These are phyloP conservation scores for Smittium culicis DNA, from an alignment of 371 early-diverging fungal genomes.

Conservation along the genomic window DNA sequence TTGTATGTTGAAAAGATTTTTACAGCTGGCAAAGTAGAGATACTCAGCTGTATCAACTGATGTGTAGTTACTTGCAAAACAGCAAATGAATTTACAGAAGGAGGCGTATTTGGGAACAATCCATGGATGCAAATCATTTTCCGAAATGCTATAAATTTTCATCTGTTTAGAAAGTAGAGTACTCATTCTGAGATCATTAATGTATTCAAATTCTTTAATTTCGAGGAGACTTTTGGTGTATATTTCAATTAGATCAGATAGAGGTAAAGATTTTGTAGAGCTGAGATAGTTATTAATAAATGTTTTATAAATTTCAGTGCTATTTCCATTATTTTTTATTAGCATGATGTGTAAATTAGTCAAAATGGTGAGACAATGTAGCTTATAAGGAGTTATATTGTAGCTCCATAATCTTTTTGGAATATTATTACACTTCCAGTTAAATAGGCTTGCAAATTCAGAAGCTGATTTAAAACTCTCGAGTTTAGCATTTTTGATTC, in stretches of 20 bases:
- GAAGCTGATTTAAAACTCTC: not conserved
- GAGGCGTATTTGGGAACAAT: conserved; percentile 1
- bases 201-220: not conserved
- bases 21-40: no score
- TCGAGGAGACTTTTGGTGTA: not conserved
- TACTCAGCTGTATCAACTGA: not conserved
- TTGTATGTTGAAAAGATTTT: no score
- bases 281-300: not conserved
- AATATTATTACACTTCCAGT: not conserved
- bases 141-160: not conserved
- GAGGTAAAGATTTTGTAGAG: not conserved
- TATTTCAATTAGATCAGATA: not conserved
- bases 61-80: not conserved
- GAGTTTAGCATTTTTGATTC: not conserved
- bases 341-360: not conserved
- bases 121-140: conserved; percentile 1
- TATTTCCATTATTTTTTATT: not conserved
- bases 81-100: not conserved
- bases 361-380: not conserved
- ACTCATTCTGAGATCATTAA: no score
- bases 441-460: not conserved
- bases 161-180: no score
- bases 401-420: not conserved
- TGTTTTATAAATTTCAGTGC: not conserved
- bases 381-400: not conserved